These are phyloP conservation scores for Agrocybe pediades DNA, from an alignment of 768 basidiomycete species.

Conservation along the genomic window DNA sequence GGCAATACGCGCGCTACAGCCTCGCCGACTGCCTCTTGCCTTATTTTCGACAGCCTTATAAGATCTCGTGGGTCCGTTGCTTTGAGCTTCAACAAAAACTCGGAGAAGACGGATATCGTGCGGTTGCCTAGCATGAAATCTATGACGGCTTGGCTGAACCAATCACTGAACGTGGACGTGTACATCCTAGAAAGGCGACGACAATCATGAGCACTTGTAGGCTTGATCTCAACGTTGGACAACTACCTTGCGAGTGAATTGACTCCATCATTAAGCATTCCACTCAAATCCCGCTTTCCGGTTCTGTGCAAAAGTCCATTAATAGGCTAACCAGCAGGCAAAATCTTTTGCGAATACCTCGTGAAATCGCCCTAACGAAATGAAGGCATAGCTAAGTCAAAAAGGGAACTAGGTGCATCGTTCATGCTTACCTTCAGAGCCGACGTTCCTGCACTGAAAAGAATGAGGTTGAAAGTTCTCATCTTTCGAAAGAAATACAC, in stretches of 20 bases:
- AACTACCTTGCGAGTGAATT: constrained; percentile 84
- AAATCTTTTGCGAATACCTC: constrained; percentile 46
- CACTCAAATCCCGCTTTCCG: constrained; percentile 91
- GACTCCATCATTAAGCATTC: constrained; percentile 93
- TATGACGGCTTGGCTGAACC: constrained; percentile 96
- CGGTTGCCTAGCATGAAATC: constrained; percentile 91
- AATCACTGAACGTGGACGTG: constrained; percentile 89
- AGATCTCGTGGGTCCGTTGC: constrained; percentile 93
- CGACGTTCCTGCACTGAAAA: constrained; percentile 84
- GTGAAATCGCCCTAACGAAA: constrained; percentile 78
- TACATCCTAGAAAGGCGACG: constrained; percentile 60
- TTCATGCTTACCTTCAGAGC: constrained; percentile 77
- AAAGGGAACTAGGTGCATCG: background rate
- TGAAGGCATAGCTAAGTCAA: constrained; percentile 1
- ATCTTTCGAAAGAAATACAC: constrained; percentile 27
- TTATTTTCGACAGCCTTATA: constrained; percentile 84
- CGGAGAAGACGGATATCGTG: constrained; percentile 85
- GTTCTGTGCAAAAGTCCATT: constrained; percentile 52
- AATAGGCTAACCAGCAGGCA: background rate
- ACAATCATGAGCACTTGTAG: background rate
- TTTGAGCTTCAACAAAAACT: constrained; percentile 86
- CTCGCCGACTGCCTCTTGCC: constrained; percentile 91
- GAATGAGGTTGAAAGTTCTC: background rate
- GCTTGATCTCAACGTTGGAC: background rate
- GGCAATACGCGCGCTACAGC: constrained; percentile 74